phyloP scores from a whole-genome alignment of 75 land plant species.

The Pinus taeda region DNA sequence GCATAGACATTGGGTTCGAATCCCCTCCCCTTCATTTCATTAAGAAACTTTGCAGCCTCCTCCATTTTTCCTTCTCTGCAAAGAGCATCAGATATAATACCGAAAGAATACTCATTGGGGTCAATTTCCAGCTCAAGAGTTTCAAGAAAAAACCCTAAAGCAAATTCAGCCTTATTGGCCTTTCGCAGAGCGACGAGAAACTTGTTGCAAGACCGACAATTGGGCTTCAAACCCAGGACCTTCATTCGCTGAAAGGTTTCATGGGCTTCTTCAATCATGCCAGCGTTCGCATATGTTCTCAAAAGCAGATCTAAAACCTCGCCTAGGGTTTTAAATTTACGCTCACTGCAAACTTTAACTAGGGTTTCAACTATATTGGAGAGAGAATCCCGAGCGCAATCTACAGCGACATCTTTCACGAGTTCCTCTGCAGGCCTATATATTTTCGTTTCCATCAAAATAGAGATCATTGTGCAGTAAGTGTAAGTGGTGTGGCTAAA shows the following conservation, averaged over 20 bases:
- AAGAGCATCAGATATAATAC: conserved; percentile 36
- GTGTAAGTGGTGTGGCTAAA: not conserved
- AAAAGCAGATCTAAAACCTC: conserved; percentile 15
- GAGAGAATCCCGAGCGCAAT: not conserved
- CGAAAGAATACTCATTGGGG: conserved; percentile 22
- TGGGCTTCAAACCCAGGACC: conserved; percentile 16
- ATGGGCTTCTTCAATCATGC: conserved; percentile 26
- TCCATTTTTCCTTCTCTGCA: conserved; percentile 42
- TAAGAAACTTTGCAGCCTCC: conserved; percentile 27
- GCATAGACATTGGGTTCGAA: conserved; percentile 37
- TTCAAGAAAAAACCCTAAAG: conserved; percentile 25
- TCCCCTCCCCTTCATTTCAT: conserved; percentile 37
- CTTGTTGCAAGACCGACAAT: conserved; percentile 40
- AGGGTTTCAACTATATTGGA: not conserved
- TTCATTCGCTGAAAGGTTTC: conserved; percentile 38
- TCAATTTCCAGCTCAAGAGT: conserved; percentile 25
- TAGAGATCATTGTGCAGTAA: not conserved
- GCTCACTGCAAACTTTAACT: not conserved
- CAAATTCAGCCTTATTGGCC: conserved; percentile 12
- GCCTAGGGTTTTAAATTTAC: not conserved
- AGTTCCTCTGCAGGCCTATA: not conserved
- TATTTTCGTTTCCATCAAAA: not conserved
- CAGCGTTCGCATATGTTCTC: conserved; percentile 33
- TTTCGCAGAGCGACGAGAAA: conserved; percentile 37
- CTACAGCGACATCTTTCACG: not conserved